Percentiles rank a stretch among this genome's conserved stretches.
Conservation (phyloP, 192 early-diverging fungal genomes). For the Rhizophagus sp. region DNA sequence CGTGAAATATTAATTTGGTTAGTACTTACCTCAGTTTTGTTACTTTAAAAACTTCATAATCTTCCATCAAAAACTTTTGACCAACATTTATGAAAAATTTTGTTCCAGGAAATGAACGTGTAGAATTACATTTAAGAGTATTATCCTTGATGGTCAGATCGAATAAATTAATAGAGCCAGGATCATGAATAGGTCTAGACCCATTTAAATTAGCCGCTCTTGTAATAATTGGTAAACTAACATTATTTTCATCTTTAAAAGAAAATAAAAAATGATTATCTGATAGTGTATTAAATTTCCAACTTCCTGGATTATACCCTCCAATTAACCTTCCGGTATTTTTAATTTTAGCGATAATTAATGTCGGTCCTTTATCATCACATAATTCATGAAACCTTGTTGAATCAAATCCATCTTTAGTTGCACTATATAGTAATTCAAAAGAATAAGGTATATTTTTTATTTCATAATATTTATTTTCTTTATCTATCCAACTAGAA, state of each 20-base stretch:
- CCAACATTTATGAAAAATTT: background rate
- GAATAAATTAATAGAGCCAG: background rate
- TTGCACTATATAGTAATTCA: background rate
- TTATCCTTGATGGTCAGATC: background rate
- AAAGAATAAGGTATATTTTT: background rate
- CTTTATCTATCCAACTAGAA: background rate
- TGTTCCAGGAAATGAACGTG: background rate
- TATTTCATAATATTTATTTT: background rate
- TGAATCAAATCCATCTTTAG: background rate
- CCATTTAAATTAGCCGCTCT: background rate
- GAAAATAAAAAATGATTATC: background rate
- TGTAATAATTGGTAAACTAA: background rate
- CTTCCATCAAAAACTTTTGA: background rate
- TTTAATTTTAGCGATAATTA: background rate
- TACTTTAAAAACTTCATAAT: background rate
- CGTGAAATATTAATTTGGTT: too few relatives aligned
- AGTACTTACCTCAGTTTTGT: background rate
- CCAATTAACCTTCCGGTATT: background rate
- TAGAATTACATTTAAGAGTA: background rate
- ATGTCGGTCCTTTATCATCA: background rate
- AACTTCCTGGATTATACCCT: background rate
- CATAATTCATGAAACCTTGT: background rate
- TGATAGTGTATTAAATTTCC: background rate
- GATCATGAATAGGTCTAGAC: background rate
- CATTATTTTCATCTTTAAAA: background rate